These are phyloP conservation scores for Zychaea mexicana DNA, from an alignment of 371 early-diverging fungal species.

Conservation along the genomic window DNA sequence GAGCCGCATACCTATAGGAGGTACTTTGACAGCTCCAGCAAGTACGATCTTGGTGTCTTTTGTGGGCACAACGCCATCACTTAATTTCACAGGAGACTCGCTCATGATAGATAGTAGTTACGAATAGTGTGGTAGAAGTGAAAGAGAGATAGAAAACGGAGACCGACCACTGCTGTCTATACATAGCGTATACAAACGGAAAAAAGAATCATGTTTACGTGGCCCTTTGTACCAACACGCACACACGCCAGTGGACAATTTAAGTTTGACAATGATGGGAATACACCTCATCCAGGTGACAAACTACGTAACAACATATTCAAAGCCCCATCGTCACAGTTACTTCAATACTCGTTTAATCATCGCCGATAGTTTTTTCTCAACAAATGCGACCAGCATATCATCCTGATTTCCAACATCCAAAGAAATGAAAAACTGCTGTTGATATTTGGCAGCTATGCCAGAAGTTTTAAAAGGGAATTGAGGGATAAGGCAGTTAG, in stretches of 20 bases:
- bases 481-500: background rate
- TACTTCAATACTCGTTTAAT: slow-evolving; percentile 29
- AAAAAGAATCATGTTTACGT: background rate
- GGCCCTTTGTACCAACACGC: too few species aligned
- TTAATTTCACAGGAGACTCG: slow-evolving; percentile 17
- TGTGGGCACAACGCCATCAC: slow-evolving; percentile 39
- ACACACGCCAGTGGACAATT: too few species aligned
- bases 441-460: slow-evolving; percentile 39
- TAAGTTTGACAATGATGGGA: too few species aligned
- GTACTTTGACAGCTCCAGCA: slow-evolving; percentile 40
- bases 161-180: background rate
- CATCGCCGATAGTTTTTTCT: slow-evolving; percentile 45
- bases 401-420: slow-evolving; percentile 39
- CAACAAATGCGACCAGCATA: slow-evolving; percentile 44
- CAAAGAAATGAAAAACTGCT: slow-evolving; percentile 46
- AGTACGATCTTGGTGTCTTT: slow-evolving; percentile 46
- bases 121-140: background rate
- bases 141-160: background rate
- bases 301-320: background rate
- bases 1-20: slow-evolving; percentile 51
- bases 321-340: too few species aligned
- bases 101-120: background rate
- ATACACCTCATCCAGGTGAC: background rate
- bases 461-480: background rate
- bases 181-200: background rate